Evolutionary conservation across 208 protist genomes (phyloP), one percentile per base, ranked within the genome.

Genomic region (Novymonas esmeraldas): DNA sequence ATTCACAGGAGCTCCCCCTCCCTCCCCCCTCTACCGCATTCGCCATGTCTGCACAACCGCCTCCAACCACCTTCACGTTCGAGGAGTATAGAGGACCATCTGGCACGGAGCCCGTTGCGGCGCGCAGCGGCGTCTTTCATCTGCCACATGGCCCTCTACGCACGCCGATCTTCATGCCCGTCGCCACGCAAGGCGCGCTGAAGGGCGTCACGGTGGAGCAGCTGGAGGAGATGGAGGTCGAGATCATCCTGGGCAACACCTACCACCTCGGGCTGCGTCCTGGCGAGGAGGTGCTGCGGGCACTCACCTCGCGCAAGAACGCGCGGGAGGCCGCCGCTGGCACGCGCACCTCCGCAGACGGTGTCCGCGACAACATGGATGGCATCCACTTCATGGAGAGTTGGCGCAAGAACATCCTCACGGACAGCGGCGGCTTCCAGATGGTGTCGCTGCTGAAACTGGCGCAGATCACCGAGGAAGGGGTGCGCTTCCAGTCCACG

Each of bases 221-320:
- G 81, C 73, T 99, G 38, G 89, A 98, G 70, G 84, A 96, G 49
- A 72, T 98, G 16, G 94, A 96, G 33, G 97, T 94, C 65, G 82
- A 98, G 55, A 98, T 99, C 18, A 99, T 99, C 38, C 85, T 99
- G 0, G 98, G 97, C 7, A 99, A 99, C 84, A 99, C 98, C 4
- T 99, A 99, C 81, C 98, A 99, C 78, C 72, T 99, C 1, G 97
- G 95, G 10, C 72, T 98, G 16, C 73, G 95, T 6, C 98, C 98
- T 4, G 98, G 98, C 3, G 85, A 97, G 65, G 82, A 95, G 24
- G 61, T 87, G 18, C 70, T 97, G 34, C 87, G 90, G 26, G 81
- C 81, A 33, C 68, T 96, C 7, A 94, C 88, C 5, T 60, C 73
- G 14, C 81, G 75, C 24, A 93, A 96, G 54, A 84, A 92, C 59